Base-by-base conservation (phyloP, 2,329 filamentous ascomycete species). In the Rhytidhysteron rufulum region DNA sequence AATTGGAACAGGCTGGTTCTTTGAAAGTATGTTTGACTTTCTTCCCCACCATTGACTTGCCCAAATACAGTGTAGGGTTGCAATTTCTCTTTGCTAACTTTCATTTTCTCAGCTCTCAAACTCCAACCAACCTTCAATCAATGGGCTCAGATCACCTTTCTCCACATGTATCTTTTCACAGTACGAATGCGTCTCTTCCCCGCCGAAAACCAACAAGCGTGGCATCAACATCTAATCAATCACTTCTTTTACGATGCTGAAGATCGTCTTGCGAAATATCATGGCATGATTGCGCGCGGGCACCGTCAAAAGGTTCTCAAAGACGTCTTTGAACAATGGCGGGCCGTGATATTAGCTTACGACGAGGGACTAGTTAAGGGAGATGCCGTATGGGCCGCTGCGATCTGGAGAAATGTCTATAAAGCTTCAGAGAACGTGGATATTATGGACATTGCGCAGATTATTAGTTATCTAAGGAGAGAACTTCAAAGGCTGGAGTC, bases 91-190 rank as follows among this genome's bases (percentile, higher is more conserved):
- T 9, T 10, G 13, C n/a, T n/a, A n/a, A n/a, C n/a, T n/a, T n/a
- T n/a, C n/a, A n/a, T n/a, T 17, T 15, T 10, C n/a, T 33, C 55
- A 95, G 88, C 83, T 37, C 80, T 95, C 48, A 79, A 79, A 19
- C 79, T 98, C 15, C 75, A 79, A 22, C 87, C 89, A 1, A 97
- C 89, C 0, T 98, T 98, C 67, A 90, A 84, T 61, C 91, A 87
- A 41, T 98, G 93, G 93, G 87, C 89, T 16, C 90, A 97, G 67
- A 84, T 97, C 32, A 93, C 90, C 25, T 95, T 95, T 76, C 78
- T 98, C 43, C 91, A 98, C 73, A 86, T 98, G 78, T 97, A 95
- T 73, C 78, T 96, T 43, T 69, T 97, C 44, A 86, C 87, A 40
- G 85, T 87, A 34, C 85, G 90, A 41, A 73, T 96, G 54, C 86